Conservation (phyloP, 805 yeast genomes). For the Zygoascus ofunaensis region DNA sequence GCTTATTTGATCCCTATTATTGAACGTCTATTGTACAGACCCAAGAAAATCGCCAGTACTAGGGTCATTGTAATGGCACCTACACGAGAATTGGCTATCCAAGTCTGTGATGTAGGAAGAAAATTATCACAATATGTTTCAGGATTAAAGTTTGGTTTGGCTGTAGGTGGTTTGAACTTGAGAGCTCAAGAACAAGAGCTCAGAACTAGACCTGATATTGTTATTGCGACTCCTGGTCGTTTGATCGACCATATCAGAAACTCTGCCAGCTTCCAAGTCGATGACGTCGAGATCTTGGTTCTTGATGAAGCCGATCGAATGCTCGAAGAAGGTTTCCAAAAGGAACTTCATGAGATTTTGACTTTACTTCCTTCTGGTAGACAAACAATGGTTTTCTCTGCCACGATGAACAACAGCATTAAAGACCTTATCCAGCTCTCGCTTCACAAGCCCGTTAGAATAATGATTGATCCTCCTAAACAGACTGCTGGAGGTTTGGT, state of each 20-base stretch:
- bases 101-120: constrained; percentile 87
- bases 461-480: constrained; percentile 95
- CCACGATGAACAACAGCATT: constrained; percentile 94
- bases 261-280: constrained; percentile 87
- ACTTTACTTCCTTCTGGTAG: constrained; percentile 80
- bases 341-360: constrained; percentile 84
- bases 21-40: constrained; percentile 84
- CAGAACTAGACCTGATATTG: constrained; percentile 88
- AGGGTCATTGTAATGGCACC: constrained; percentile 89
- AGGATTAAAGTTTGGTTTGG: constrained; percentile 79
- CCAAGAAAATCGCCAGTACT: constrained; percentile 76
- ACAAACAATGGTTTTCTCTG: constrained; percentile 89
- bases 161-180: constrained; percentile 95
- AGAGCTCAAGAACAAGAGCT: constrained; percentile 94
- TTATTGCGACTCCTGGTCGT: constrained; percentile 98
- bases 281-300: constrained; percentile 82
- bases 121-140: constrained; percentile 70
- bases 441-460: constrained; percentile 80
- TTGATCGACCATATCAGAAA: constrained; percentile 94
- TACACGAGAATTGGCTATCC: constrained; percentile 96
- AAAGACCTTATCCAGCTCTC: constrained; percentile 82
- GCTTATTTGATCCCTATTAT: constrained; percentile 95
- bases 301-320: constrained; percentile 98
- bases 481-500: constrained; percentile 83
- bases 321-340: constrained; percentile 98